Conservation (phyloP, 2,329 filamentous ascomycete species). For the Scedosporium aurantiacum region DNA sequence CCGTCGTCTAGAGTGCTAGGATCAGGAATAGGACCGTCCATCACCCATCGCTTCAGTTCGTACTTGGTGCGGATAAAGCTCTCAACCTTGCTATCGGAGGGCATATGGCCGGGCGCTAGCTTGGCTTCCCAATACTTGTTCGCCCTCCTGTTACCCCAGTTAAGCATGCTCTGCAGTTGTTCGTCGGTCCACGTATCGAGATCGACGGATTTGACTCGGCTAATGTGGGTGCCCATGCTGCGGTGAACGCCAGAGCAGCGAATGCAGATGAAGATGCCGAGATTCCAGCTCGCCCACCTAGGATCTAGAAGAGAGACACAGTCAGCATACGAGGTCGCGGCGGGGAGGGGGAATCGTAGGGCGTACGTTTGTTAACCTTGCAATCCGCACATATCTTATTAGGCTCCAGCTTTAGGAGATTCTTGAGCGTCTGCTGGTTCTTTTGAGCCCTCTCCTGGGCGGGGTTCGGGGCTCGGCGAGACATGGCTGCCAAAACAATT, state of each 20-base stretch:
- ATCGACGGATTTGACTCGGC: constrained; percentile 94
- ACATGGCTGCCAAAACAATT: constrained; percentile 45
- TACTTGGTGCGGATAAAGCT: constrained; percentile 99
- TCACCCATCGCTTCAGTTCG: constrained; percentile 97
- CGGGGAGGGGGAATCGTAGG: not conserved
- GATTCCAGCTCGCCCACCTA: constrained; percentile 98
- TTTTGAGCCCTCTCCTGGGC: constrained; percentile 80
- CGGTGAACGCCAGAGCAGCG: constrained; percentile 97
- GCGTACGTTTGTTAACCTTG: constrained; percentile 94
- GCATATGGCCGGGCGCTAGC: constrained; percentile 78
- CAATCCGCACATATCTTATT: constrained; percentile 98
- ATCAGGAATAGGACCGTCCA: constrained; percentile 91
- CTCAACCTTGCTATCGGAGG: constrained; percentile 96
- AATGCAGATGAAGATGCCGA: constrained; percentile 96
- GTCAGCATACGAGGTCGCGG: not conserved
- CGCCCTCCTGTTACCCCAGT: constrained; percentile 90
- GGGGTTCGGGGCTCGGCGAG: constrained; percentile 64
- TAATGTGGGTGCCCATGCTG: constrained; percentile 98
- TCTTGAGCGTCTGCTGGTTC: constrained; percentile 91
- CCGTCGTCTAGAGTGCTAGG: constrained; percentile 84
- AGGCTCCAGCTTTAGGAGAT: constrained; percentile 79
- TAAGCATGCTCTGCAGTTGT: constrained; percentile 84
- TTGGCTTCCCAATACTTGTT: constrained; percentile 99
- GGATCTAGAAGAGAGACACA: constrained; percentile 53
- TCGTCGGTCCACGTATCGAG: constrained; percentile 98